Conservation (phyloP, 2,329 filamentous ascomycete species). For the Colletotrichum nymphaeae region DNA sequence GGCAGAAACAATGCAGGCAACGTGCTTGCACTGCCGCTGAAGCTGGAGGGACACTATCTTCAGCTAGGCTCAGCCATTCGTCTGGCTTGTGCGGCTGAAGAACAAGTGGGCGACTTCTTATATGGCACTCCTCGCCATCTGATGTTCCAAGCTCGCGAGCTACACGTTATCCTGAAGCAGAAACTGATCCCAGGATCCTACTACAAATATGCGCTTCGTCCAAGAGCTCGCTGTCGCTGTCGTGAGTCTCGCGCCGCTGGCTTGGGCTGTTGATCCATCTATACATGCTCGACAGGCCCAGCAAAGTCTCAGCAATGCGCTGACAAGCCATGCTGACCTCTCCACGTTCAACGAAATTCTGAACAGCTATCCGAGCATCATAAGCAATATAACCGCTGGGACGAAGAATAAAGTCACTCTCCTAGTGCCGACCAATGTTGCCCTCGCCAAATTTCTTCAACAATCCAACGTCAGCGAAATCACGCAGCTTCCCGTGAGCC, state of each 20-base stretch:
- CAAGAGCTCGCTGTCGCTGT: background rate
- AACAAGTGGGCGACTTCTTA: background rate
- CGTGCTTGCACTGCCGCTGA: background rate
- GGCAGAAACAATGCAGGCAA: background rate
- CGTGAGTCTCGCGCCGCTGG: background rate
- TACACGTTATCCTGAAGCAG: too few relatives aligned
- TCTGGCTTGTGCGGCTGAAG: background rate
- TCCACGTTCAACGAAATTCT: constrained; percentile 28
- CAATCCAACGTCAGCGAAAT: constrained; percentile 38
- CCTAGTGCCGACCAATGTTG: constrained; percentile 30
- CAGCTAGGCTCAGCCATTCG: background rate
- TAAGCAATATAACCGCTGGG: background rate
- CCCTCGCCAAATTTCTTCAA: constrained; percentile 20
- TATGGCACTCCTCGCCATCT: background rate
- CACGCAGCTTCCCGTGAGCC: constrained; percentile 46
- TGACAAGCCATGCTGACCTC: constrained; percentile 15
- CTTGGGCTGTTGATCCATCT: background rate
- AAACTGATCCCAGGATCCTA: background rate
- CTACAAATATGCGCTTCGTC: constrained; percentile 7
- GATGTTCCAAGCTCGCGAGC: background rate
- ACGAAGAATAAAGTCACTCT: constrained; percentile 16
- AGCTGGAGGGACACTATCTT: background rate
- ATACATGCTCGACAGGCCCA: background rate
- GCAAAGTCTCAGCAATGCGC: constrained; percentile 15
- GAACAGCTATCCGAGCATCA: constrained; percentile 12